Base-by-base conservation (phyloP, 345 rosid species). In the Moricandia moricandioides region DNA sequence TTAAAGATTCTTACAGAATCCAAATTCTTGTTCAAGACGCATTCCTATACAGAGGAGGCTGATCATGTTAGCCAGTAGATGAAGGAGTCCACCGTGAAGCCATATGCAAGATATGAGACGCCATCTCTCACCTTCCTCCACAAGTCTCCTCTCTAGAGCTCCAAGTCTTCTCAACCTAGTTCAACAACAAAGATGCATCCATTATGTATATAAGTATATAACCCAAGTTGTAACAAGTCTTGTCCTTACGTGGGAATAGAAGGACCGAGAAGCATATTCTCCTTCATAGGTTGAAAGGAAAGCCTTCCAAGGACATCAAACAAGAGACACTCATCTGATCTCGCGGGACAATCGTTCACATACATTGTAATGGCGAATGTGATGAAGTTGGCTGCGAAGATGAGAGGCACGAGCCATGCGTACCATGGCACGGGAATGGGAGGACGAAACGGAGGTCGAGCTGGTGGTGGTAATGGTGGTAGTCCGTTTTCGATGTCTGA, bases 81-180 rank as follows among this genome's bases (percentile, higher is more conserved):
- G 99, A 33, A 91, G 66, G 66, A 91, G 81, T 7, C 98, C 99
- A 1, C 91, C 97, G 54, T 95, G 98, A 71, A 92, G 87, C 99
- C 98, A 92, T 72, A 90, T 85, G 75, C 92, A 90, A 35, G 93
- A 81, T 1, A 91, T 14, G 4, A 95, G 90, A 26, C 97, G 89
- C 98, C 96, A 95, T 27, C 72, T 75, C 81, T 92, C 84, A 67
- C 85, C 82, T 17, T 74, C 66, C 56, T 83, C 82, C 34, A 90
- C 90, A 21, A 78, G 84, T 60, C 67, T 64, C 81, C 88, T 78
- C 6, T 90, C 82, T 13, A 95, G 87, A 45, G 91, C 98, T 70
- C 99, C 99, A 52, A 90, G 83, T 54, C 64, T 73, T 60, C 76
- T 83, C 85, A 92, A 79, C 87, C 98, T 92, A 82, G n/a, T 39